These are phyloP conservation scores for Penicillium herquei DNA, from an alignment of 495 filamentous ascomycete genomes.

Conservation along the genomic window DNA sequence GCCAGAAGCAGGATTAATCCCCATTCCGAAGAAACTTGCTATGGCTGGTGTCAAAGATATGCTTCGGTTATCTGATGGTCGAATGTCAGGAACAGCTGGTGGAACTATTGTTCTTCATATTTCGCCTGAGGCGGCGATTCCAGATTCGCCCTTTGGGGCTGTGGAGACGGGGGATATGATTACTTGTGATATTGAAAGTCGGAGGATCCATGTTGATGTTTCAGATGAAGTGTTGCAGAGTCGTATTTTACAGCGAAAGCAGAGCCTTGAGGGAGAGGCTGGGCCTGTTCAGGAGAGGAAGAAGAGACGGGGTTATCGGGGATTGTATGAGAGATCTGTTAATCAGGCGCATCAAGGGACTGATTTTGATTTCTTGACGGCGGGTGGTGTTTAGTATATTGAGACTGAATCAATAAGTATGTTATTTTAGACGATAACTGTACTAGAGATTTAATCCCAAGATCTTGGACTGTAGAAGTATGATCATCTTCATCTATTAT, in stretches of 20 bases:
- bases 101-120: slow-evolving; percentile 68
- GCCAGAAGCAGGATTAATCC: slow-evolving; percentile 66
- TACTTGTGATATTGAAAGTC: slow-evolving; percentile 48
- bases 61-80: slow-evolving; percentile 63
- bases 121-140: slow-evolving; percentile 58
- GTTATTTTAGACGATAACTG: too few species aligned
- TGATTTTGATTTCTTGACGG: slow-evolving; percentile 65
- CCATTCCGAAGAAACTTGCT: slow-evolving; percentile 62
- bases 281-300: slow-evolving; percentile 35
- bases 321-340: slow-evolving; percentile 62
- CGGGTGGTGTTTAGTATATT: slow-evolving; percentile 24
- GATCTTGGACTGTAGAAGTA: background rate
- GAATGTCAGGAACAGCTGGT: slow-evolving; percentile 68
- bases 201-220: slow-evolving; percentile 47
- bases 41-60: slow-evolving; percentile 60
- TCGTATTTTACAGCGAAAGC: slow-evolving; percentile 37
- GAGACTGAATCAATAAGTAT: too few species aligned
- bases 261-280: slow-evolving; percentile 12
- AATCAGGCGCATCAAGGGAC: slow-evolving; percentile 63
- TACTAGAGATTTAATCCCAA: background rate
- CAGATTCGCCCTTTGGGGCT: slow-evolving; percentile 56
- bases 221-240: slow-evolving; percentile 44
- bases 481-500: background rate
- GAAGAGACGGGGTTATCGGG: slow-evolving; percentile 57
- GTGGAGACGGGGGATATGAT: slow-evolving; percentile 60